phyloP scores from a whole-genome alignment of 768 basidiomycete genomes.

The Lentinula guzmanii region DNA sequence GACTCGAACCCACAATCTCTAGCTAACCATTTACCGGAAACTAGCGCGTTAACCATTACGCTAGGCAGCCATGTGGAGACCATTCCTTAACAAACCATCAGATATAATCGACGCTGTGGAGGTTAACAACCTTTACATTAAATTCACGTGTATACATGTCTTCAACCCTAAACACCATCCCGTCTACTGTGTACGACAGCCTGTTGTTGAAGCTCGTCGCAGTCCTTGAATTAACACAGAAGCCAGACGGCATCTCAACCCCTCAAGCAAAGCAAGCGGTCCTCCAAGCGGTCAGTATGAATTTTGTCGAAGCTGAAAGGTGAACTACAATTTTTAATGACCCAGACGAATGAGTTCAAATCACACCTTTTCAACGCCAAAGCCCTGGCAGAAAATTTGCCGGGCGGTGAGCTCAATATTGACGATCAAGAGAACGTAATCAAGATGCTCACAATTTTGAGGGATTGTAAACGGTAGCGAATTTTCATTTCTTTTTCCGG shows the following conservation, averaged over 20 bases:
- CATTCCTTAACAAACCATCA: neutral
- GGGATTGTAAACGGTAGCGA: constrained; percentile 56
- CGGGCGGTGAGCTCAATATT: constrained; percentile 67
- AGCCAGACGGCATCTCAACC: constrained; percentile 45
- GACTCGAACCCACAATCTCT: constrained; percentile 9
- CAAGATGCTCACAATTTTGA: constrained; percentile 56
- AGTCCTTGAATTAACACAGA: constrained; percentile 56
- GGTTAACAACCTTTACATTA: no score
- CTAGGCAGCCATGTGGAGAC: neutral
- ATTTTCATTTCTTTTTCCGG: neutral
- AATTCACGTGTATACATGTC: neutral
- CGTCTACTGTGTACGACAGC: constrained; percentile 45
- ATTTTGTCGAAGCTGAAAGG: neutral
- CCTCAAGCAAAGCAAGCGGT: constrained; percentile 61
- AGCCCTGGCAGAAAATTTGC: constrained; percentile 49
- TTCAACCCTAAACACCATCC: constrained; percentile 2
- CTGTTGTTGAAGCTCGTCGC: constrained; percentile 56
- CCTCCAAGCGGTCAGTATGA: constrained; percentile 50
- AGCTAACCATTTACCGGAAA: constrained; percentile 4
- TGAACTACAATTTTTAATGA: neutral
- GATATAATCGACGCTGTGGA: neutral
- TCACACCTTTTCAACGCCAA: constrained; percentile 52
- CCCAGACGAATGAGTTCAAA: constrained; percentile 69
- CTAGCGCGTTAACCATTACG: constrained; percentile 10
- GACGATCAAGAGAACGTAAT: constrained; percentile 71